A percentile compares a stretch with the other conserved stretches of the same genome.
Conservation (phyloP, 1,139 yeast genomes). For the Scheffersomyces illinoinensis region DNA sequence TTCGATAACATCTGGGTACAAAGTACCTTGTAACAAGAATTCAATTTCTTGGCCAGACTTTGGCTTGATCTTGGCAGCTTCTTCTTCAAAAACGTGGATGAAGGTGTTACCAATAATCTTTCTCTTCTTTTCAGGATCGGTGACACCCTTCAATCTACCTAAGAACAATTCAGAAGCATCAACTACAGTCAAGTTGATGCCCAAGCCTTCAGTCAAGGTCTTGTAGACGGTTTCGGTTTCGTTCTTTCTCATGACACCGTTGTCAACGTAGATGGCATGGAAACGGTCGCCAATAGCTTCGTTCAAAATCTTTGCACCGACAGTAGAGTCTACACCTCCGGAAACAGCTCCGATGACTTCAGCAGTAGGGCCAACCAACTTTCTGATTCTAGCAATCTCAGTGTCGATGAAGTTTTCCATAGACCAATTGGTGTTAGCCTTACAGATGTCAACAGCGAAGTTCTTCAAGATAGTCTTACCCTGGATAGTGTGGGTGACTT, state of each 20-base stretch:
- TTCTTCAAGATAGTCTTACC: conserved; percentile 87
- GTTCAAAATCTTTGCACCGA: conserved; percentile 96
- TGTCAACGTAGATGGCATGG: conserved; percentile 97
- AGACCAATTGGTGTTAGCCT: conserved; percentile 89
- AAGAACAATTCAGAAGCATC: conserved; percentile 93
- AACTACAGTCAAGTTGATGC: conserved; percentile 90
- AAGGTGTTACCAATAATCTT: conserved; percentile 98
- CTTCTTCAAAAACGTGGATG: conserved; percentile 95
- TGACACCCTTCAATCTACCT: conserved; percentile 83
- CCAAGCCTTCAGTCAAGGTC: conserved; percentile 88
- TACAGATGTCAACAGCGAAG: conserved; percentile 90
- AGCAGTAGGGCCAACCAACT: conserved; percentile 93
- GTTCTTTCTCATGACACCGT: conserved; percentile 94
- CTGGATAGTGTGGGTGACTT: conserved; percentile 92
- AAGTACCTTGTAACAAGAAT: conserved; percentile 92
- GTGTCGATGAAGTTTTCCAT: conserved; percentile 98
- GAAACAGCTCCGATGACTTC: conserved; percentile 99
- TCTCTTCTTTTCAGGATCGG: conserved; percentile 99
- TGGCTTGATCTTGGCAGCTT: conserved; percentile 90
- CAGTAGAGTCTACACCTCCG: conserved; percentile 99
- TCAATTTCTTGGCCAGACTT: conserved; percentile 88
- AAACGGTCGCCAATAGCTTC: conserved; percentile 98
- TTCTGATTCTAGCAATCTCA: conserved; percentile 88
- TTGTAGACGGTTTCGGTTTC: conserved; percentile 88
- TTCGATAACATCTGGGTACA: conserved; percentile 98